These are phyloP conservation scores for Colletotrichum falcatum DNA, from an alignment of 2,329 filamentous ascomycete genomes.

Conservation along the genomic window DNA sequence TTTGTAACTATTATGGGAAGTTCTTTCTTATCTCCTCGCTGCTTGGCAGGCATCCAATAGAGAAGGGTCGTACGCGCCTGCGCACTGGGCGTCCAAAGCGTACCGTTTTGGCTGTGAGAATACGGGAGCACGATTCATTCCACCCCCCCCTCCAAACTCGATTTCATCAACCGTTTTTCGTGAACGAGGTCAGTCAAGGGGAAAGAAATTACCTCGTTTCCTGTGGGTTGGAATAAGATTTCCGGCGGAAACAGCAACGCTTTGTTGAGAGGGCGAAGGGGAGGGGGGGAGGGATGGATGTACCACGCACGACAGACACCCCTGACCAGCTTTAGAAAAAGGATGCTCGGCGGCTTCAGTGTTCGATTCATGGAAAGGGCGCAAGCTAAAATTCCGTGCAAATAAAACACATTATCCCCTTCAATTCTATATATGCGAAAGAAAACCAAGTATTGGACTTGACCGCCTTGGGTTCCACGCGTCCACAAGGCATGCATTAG, in stretches of 20 bases:
- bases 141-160: too few species aligned
- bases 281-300: background rate
- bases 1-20: background rate
- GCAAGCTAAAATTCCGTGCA: background rate
- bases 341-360: background rate
- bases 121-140: background rate
- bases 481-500: background rate
- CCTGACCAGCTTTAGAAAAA: background rate
- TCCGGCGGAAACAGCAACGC: background rate
- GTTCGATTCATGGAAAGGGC: background rate
- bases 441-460: constrained; percentile 2
- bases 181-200: background rate
- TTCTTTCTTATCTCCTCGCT: background rate
- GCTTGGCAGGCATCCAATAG: background rate
- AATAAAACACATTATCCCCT: background rate
- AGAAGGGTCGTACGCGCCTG: background rate
- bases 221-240: background rate
- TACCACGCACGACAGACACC: too few species aligned
- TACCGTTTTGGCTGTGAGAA: background rate
- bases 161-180: too few species aligned
- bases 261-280: background rate
- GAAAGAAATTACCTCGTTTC: background rate
- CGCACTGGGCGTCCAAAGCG: background rate
- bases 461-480: background rate
- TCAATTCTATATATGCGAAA: constrained; percentile 15